Evolutionary conservation across 2,329 filamentous ascomycete genomes (phyloP), one percentile per base, ranked within the genome.

Genomic region (Cadophora gregata): DNA sequence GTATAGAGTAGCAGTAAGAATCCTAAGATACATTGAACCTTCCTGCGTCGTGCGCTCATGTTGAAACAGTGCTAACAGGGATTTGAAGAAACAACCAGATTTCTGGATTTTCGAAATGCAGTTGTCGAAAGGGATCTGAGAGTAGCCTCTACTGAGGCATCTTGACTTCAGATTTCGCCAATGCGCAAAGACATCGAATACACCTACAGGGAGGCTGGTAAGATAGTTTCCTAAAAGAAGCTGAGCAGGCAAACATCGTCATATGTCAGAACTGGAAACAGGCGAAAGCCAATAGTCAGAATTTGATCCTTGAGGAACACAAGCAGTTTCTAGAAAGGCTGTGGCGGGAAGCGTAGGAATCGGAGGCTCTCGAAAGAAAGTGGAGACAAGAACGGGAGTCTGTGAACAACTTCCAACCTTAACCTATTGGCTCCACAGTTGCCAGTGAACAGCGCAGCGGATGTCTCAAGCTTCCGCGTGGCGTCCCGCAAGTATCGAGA

Each of bases 181-280:
- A 21, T 2, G 3, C 19, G 21, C 55, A 10, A 25, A 31, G 31
- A 27, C 14, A 58, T 36, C 55, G 1, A 36, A 33, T n/a, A 58
- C 12, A 10, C 31, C 31, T 21, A n/a, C 31, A 42, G 12, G 12
- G 4, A 38, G 31, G n/a, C 10, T 21, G 9, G 55, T 6, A 58
- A 33, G 55, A 7, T 58, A 8, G n/a, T n/a, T 58, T 9, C 21
- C 10, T 12, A 16, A 42, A 38, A 42, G 8, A 25, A 25, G 16
- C 55, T 2, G 8, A 58, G 14, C 21, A 38, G 55, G 33, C n/a
- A 58, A 58, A 58, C 33, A 58, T 58, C 55, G 42, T 42, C 55
- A 36, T 24, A 38, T 14, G 19, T 42, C 21, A 42, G 55, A 14
- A 25, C 33, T 8, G 33, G 33, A 36, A n/a, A 19, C 55, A 58